Conservation (phyloP, 177 flowering plant species). For the Tripterygium wilfordii region DNA sequence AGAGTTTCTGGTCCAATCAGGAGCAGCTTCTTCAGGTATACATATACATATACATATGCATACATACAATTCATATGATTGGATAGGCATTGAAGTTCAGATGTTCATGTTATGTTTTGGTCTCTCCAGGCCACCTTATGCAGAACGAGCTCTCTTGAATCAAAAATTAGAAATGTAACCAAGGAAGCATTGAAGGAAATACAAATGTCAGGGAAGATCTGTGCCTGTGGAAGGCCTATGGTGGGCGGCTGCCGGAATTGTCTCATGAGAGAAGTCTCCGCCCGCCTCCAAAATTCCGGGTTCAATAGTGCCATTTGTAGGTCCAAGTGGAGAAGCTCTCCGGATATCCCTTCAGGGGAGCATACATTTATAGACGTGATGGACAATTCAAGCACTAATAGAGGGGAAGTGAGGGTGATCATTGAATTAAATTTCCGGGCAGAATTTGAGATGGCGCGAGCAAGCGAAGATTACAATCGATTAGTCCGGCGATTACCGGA, state of each 20-base stretch:
- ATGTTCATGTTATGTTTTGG: not conserved
- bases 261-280: conserved; percentile 31
- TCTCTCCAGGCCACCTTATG: conserved; percentile 44
- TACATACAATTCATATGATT: not conserved
- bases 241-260: conserved; percentile 51
- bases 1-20: conserved; percentile 59
- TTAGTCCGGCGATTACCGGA: conserved; percentile 52
- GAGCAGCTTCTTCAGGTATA: conserved; percentile 54
- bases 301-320: conserved; percentile 52
- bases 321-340: conserved; percentile 72
- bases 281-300: conserved; percentile 42
- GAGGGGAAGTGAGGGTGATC: conserved; percentile 49
- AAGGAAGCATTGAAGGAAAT: conserved; percentile 44
- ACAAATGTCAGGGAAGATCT: conserved; percentile 15
- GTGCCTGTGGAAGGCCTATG: conserved; percentile 31
- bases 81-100: not conserved
- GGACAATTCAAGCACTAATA: conserved; percentile 31
- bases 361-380: conserved; percentile 64
- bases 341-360: conserved; percentile 68
- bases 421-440: conserved; percentile 65
- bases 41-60: not conserved
- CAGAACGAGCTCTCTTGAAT: conserved; percentile 50
- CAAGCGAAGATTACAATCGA: conserved; percentile 52
- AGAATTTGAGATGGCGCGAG: conserved; percentile 85
- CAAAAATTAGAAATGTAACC: conserved; percentile 38